Percentiles rank a stretch among this genome's conserved stretches.
Evolutionary conservation across 345 rosid genomes (phyloP).

Genomic region (Geranium brycei): DNA sequence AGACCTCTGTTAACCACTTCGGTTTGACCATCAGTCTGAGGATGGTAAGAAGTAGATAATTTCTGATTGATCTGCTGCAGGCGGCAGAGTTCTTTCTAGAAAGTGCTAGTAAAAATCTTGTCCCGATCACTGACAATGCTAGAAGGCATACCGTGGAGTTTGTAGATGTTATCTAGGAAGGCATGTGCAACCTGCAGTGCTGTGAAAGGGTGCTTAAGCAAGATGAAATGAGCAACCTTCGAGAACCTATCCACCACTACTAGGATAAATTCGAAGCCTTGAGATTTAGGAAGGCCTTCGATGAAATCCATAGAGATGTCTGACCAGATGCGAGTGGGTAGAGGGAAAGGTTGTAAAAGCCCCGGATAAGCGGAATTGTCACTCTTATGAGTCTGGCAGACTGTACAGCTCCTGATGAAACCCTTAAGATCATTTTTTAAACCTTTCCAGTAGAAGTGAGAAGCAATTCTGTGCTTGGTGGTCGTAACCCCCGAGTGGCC

Average conservation of each 20-base stretch:
- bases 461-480: neutral
- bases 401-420: neutral
- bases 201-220: neutral
- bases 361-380: neutral
- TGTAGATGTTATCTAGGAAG: neutral
- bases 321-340: neutral
- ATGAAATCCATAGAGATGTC: neutral
- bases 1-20: neutral
- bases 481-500: neutral
- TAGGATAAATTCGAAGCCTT: neutral
- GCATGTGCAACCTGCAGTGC: neutral
- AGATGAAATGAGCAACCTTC: neutral
- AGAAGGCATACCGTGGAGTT: neutral
- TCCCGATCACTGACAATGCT: neutral
- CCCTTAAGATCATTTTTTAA: neutral
- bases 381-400: neutral
- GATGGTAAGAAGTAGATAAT: neutral
- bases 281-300: neutral
- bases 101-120: neutral
- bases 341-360: neutral
- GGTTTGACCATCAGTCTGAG: neutral
- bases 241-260: constrained; percentile 2
- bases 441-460: neutral
- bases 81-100: neutral
- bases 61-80: neutral